Evolutionary conservation across 1,139 yeast genomes (phyloP), one percentile per base, ranked within the genome.

Genomic region (Blastobotrys malaysiensis): DNA sequence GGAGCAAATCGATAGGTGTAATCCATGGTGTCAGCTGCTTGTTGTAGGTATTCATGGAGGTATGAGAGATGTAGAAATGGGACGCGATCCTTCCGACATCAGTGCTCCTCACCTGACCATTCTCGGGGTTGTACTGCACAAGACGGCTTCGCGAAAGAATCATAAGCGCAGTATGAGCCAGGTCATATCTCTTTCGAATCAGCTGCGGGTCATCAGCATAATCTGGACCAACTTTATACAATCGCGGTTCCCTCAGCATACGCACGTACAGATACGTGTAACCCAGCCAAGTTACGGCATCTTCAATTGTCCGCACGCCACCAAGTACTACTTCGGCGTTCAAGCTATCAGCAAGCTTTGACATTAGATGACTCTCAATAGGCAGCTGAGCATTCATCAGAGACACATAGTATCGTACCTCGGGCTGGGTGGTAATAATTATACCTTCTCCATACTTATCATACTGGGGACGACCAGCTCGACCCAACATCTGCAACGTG

Each of bases 381-480:
- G 98, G 97, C 43, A 91, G 73, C 65, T 91, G 96, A 60, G 91
- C 95, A 67, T 89, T 91, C 61, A 91, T 75, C 22, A 93, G 79
- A 0, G 97, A 96, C 67, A 93, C 76, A 65, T 90, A 93, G 65
- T 90, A 91, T 60, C 88, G 95, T 21, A 93, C 77, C 64, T 90
- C 96, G 18, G 85, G 83, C 59, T 88, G 95, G 0, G 91, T 79
- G 0, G 99, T 93, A 48, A 93, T 89, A 45, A 93, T 89, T 6
- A 93, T 83, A 73, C 99, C 99, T 64, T 89, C 96, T 65, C 99
- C 99, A 64, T 83, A 82, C 36, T 83, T 83, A 69, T 93, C 99
- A 69, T 87, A 93, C 55, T 97, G 77, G 0, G 99, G 99, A 68
- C 99, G 80, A 62, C 99, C 99, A 36, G 99, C 99, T 73, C 99